Evolutionary conservation across 2,329 filamentous ascomycete genomes (phyloP).

Genomic region (Intubia oerlemansii): DNA sequence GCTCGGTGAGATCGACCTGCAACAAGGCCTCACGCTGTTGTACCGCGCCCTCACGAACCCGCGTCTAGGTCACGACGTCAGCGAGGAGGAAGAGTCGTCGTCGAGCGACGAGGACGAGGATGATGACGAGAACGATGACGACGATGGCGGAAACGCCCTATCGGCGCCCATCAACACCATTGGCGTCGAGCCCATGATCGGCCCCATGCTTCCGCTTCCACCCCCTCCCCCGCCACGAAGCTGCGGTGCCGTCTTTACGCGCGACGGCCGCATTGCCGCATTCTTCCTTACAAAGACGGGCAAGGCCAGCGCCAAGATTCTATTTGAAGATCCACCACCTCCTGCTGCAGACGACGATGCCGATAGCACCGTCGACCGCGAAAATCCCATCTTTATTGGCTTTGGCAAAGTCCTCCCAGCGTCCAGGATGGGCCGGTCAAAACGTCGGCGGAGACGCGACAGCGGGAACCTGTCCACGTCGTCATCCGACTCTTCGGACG

Average conservation of each 20-base stretch:
- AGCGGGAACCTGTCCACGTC: too few relatives aligned
- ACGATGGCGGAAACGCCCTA: slow-evolving; percentile 18
- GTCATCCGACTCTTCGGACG: slow-evolving; percentile 21
- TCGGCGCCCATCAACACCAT: not conserved
- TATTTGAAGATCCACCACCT: slow-evolving; percentile 23
- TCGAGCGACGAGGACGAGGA: slow-evolving; percentile 42
- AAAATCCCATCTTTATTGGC: slow-evolving; percentile 8
- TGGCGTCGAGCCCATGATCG: not conserved
- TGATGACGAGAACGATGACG: slow-evolving; percentile 62
- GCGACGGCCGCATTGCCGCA: slow-evolving; percentile 40
- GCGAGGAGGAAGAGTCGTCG: slow-evolving; percentile 3
- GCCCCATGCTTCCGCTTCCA: slow-evolving; percentile 11
- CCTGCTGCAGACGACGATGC: slow-evolving; percentile 5
- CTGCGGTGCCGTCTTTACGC: slow-evolving; percentile 39
- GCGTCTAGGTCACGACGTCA: slow-evolving; percentile 38
- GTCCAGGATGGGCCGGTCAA: slow-evolving; percentile 9
- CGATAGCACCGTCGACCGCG: too few relatives aligned
- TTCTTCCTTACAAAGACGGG: slow-evolving; percentile 51
- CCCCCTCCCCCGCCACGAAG: slow-evolving; percentile 34
- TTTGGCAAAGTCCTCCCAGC: slow-evolving; percentile 8
- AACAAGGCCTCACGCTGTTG: slow-evolving; percentile 37
- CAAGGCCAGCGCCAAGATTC: slow-evolving; percentile 24
- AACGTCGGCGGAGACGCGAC: too few relatives aligned
- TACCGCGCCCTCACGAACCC: slow-evolving; percentile 26
- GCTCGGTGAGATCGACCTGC: slow-evolving; percentile 39